A percentile compares a stretch with the other conserved stretches of the same genome.
Evolutionary conservation across 164 flowering plant species (phyloP).

Genomic region (Macadamia integrifolia): DNA sequence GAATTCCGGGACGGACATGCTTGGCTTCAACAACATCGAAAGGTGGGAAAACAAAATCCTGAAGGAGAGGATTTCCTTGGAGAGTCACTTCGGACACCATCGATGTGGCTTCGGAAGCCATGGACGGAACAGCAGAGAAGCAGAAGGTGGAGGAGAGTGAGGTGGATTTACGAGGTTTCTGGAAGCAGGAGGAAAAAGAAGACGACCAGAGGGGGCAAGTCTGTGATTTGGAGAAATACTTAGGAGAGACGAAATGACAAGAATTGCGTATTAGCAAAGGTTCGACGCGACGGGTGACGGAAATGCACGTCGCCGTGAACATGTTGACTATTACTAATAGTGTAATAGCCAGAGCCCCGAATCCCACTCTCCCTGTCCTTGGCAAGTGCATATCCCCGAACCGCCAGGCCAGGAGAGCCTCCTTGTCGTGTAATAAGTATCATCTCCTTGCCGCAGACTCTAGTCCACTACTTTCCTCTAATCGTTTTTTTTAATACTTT

Average conservation of each 20-base stretch:
- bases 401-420: too few species aligned
- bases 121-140: conserved; percentile 4
- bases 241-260: conserved; percentile 19
- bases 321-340: neutral
- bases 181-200: conserved; percentile 67
- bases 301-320: conserved; percentile 25
- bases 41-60: conserved; percentile 76
- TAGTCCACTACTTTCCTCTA: too few species aligned
- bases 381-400: too few species aligned
- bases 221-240: conserved; percentile 38
- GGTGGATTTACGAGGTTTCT: conserved; percentile 12
- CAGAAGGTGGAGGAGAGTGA: conserved; percentile 4
- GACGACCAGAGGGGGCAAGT: conserved; percentile 86
- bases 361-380: too few species aligned
- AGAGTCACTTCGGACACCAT: conserved; percentile 15
- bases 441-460: too few species aligned
- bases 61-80: conserved; percentile 50
- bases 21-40: conserved; percentile 68
- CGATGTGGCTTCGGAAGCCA: conserved; percentile 14
- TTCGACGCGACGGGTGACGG: conserved; percentile 31
- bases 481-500: too few species aligned
- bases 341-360: too few species aligned
- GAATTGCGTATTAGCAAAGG: conserved; percentile 14
- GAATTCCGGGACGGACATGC: conserved; percentile 84
- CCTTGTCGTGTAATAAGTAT: too few species aligned